Evolutionary conservation across 345 rosid genomes (phyloP), one percentile per base, ranked within the genome.

Genomic region (Cardamine chenopodiifolia): DNA sequence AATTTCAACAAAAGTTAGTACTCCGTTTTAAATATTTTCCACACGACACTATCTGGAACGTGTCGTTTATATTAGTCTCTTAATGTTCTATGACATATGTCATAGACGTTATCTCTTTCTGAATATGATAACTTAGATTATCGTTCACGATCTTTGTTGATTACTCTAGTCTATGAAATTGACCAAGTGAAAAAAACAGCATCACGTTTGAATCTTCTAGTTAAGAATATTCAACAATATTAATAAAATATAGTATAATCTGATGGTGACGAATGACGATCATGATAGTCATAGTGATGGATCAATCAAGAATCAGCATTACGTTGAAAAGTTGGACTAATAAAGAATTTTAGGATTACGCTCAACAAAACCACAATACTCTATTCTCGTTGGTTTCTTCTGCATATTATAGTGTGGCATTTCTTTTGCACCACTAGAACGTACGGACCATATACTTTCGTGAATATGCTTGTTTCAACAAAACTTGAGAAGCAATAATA

Each of bases 321-420:
- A 26, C 4, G 50, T 53, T 68, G 17, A 1, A 53, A 52, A 61
- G n/a, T n/a, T 34, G 4, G 71, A 67, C 25, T 67, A 35, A 35
- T 50, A 7, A 48, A 29, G 4, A 49, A 7, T 18, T 14, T 14
- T 34, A 52, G 0, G 62, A 18, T 53, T 39, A 54, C 47, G n/a
- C 26, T 54, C 49, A 66, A 52, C 71, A 52, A 52, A 52, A 52
- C 60, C 61, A n/a, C 13, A 54, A 17, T n/a, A 25, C 39, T 39
- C 18, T 39, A 54, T 35, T 37, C 7, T 53, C 26, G 26, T 68
- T 68, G 62, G 52, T 68, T 34, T 67, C 25, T 49, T 48, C 14
- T 7, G 4, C 9, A 7, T 64, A 66, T 66, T 31, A 66, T 66
- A 66, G 19, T 31, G 29, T 63, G 25, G 39, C 9, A n/a, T 63